Percentiles rank a stretch among this genome's conserved stretches.
Conservation (phyloP, 441 rosid genomes). For the Gossypium gossypioides region DNA sequence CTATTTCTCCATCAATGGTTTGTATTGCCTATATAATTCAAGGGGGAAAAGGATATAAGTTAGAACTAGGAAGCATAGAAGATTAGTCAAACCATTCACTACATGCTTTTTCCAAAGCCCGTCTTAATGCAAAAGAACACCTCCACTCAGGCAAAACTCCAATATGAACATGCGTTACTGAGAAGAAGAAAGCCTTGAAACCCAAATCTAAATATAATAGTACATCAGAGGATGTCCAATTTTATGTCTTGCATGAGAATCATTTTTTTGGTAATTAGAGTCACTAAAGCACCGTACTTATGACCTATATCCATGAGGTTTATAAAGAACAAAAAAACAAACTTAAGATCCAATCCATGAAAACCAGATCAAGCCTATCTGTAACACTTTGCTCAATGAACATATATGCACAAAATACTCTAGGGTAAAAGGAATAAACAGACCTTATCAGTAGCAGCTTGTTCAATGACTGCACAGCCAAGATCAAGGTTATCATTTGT, state of each 20-base stretch:
- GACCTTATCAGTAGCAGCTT: slow-evolving; percentile 97
- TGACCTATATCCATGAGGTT: not conserved
- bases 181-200: not conserved
- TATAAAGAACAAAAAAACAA: not conserved
- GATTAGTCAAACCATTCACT: not conserved
- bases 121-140: not conserved
- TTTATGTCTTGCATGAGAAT: not conserved
- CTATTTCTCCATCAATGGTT: slow-evolving; percentile 86
- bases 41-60: not conserved
- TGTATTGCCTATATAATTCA: slow-evolving; percentile 55
- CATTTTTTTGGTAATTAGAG: not conserved
- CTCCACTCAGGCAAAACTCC: not conserved
- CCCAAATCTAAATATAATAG: not conserved
- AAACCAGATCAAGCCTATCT: not conserved
- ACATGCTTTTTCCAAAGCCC: not conserved
- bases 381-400: not conserved
- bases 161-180: not conserved
- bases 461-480: slow-evolving; percentile 97
- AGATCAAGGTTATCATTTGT: slow-evolving; percentile 98
- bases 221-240: not conserved
- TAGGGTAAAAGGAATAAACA: not conserved
- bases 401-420: not conserved
- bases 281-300: not conserved
- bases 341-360: not conserved
- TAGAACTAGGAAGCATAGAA: not conserved